Evolutionary conservation across 768 basidiomycete species (phyloP).

Genomic region (Cystofilobasidium ferigula): DNA sequence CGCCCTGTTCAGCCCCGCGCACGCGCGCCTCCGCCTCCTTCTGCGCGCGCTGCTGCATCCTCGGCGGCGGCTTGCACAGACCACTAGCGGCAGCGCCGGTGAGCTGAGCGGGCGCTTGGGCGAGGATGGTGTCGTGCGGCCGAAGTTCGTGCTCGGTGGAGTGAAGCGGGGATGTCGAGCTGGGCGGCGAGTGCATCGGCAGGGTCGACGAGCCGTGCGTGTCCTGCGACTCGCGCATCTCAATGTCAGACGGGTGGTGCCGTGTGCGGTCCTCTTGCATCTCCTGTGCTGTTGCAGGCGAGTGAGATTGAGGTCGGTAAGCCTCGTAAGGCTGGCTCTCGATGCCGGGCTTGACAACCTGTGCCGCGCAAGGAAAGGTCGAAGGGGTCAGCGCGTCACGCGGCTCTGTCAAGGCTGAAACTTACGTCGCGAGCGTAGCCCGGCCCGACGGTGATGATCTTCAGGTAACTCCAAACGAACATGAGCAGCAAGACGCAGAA

Average conservation of each 20-base stretch:
- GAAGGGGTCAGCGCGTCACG: neutral
- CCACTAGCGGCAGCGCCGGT: no score
- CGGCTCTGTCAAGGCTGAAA: no score
- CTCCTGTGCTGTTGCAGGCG: no score
- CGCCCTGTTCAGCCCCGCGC: neutral
- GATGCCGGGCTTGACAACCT: neutral
- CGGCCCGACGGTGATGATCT: constrained; percentile 8
- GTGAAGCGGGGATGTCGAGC: neutral
- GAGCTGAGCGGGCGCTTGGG: neutral
- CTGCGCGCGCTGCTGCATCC: neutral
- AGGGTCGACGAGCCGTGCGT: neutral
- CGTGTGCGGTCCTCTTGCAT: no score
- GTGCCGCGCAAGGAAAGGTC: neutral
- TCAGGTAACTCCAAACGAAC: constrained; percentile 20
- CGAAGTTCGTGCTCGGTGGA: neutral
- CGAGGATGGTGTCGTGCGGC: neutral
- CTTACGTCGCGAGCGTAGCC: constrained; percentile 21
- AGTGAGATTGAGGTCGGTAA: no score
- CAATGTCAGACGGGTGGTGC: neutral
- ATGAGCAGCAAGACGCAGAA: constrained; percentile 1
- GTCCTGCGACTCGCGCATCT: neutral
- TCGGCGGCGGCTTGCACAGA: neutral
- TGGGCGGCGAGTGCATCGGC: neutral
- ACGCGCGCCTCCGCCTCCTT: neutral
- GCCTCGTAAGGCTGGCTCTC: neutral